Conservation (phyloP, 2,329 filamentous ascomycete species). For the Pseudocercospora pini-densiflorae region DNA sequence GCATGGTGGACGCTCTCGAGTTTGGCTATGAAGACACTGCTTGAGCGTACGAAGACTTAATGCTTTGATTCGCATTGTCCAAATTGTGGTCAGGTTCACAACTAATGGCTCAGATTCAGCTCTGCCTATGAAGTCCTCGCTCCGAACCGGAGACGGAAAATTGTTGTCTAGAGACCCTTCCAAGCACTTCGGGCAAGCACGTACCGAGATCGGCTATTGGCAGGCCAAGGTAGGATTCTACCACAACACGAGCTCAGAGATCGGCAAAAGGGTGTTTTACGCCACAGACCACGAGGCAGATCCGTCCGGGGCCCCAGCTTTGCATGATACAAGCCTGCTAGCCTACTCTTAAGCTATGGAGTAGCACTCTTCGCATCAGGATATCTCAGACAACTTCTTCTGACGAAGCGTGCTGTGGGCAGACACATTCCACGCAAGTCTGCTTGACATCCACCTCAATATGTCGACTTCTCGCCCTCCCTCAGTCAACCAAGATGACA, state of each 20-base stretch:
- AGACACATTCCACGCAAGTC: neutral
- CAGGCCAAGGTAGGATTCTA: neutral
- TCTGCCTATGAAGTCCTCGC: neutral
- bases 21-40: conserved; percentile 4
- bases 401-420: neutral
- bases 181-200: neutral
- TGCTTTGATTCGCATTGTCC: neutral
- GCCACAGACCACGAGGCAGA: neutral
- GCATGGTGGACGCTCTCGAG: conserved; percentile 5
- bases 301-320: conserved; percentile 3
- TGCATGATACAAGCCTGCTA: neutral
- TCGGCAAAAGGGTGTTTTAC: neutral
- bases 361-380: neutral
- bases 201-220: neutral
- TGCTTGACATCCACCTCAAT: neutral
- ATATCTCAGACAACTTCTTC: neutral
- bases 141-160: neutral
- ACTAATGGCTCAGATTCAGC: neutral
- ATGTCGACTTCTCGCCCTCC: neutral
- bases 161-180: neutral
- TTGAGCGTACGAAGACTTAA: neutral
- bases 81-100: no score
- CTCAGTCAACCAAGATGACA: neutral
- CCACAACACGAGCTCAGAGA: neutral
- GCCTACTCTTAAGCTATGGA: conserved; percentile 1